A percentile compares a stretch with the other conserved stretches of the same genome.
Conservation (phyloP, 352 stramenopile genomes). For the Lagenidium sp. region DNA sequence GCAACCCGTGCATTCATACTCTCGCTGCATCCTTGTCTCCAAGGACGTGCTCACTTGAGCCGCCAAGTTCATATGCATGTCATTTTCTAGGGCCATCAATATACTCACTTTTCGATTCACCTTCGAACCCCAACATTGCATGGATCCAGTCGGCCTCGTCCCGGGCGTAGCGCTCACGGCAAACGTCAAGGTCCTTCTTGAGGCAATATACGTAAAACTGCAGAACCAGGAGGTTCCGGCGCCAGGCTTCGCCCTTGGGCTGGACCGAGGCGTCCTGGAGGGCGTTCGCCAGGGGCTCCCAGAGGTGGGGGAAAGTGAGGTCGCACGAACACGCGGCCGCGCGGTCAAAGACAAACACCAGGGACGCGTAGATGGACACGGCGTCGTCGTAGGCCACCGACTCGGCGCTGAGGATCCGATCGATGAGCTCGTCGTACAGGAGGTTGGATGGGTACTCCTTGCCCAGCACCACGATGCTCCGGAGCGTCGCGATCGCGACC, state of each 20-base stretch:
- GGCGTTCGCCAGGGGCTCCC: slow-evolving; percentile 46
- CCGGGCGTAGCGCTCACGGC: slow-evolving; percentile 35
- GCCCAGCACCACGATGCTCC: slow-evolving; percentile 73
- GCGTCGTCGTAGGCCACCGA: slow-evolving; percentile 58
- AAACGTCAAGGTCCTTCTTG: slow-evolving; percentile 51
- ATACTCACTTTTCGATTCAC: background rate
- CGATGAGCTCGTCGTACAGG: slow-evolving; percentile 71
- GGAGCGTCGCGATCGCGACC: slow-evolving; percentile 61
- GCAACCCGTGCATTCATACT: no score
- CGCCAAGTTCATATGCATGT: background rate
- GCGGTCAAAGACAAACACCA: slow-evolving; percentile 80
- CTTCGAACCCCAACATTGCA: background rate
- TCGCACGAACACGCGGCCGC: slow-evolving; percentile 50
- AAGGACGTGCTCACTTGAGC: background rate
- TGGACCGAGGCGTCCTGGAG: slow-evolving; percentile 48
- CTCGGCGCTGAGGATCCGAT: slow-evolving; percentile 68
- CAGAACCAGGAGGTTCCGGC: slow-evolving; percentile 58
- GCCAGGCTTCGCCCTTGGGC: slow-evolving; percentile 35
- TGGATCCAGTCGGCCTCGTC: no score
- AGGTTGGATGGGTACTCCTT: slow-evolving; percentile 79
- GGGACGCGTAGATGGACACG: slow-evolving; percentile 65
- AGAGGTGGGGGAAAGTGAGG: slow-evolving; percentile 56
- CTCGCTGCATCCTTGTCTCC: background rate
- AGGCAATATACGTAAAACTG: slow-evolving; percentile 83
- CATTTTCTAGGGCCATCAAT: background rate